phyloP scores from a whole-genome alignment of 2,329 filamentous ascomycete species.

The Exophiala xenobiotica region DNA sequence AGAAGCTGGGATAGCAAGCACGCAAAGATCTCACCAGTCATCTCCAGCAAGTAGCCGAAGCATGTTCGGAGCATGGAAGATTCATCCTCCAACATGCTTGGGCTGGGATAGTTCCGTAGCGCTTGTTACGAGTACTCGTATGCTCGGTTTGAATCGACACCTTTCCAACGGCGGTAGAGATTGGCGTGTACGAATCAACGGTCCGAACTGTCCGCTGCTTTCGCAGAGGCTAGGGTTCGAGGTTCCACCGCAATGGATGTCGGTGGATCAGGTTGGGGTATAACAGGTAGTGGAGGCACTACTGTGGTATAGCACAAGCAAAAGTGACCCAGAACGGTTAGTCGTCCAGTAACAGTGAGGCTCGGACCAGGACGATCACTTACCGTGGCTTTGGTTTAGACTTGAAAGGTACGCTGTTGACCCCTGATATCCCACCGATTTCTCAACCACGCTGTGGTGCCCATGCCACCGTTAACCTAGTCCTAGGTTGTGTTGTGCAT shows the following conservation, averaged over 20 bases:
- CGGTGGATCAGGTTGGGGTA: neutral
- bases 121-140: too few relatives aligned
- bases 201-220: neutral
- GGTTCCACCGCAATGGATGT: neutral
- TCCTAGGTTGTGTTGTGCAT: neutral
- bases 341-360: neutral
- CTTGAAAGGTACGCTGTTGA: neutral
- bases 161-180: neutral
- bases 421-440: too few relatives aligned
- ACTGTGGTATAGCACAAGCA: neutral
- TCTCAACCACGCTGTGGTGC: too few relatives aligned
- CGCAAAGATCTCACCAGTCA: too few relatives aligned
- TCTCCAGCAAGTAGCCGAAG: too few relatives aligned
- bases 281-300: neutral
- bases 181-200: neutral
- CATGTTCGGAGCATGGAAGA: too few relatives aligned
- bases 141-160: too few relatives aligned
- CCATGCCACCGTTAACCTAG: too few relatives aligned
- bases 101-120: too few relatives aligned
- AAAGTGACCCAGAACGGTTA: neutral
- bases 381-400: neutral
- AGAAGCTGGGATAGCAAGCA: too few relatives aligned
- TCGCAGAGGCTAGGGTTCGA: neutral
- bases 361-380: neutral
- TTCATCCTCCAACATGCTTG: too few relatives aligned